Evolutionary conservation across 345 rosid genomes (phyloP).

Genomic region (Salix viminalis): DNA sequence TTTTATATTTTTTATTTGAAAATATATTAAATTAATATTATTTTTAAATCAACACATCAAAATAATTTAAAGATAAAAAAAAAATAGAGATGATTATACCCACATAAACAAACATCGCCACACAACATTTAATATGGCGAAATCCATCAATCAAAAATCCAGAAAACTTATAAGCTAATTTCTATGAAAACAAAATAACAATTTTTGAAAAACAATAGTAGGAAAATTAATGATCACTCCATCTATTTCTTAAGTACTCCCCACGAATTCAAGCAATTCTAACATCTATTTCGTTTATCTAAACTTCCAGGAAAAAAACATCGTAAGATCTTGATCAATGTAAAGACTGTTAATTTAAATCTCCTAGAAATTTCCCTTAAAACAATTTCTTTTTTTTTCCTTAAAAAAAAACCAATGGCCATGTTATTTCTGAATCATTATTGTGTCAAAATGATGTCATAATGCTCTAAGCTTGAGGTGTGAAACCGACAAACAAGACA

Average conservation of each 20-base stretch:
- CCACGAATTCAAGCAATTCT: not conserved
- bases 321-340: not conserved
- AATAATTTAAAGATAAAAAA: no score
- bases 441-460: constrained; percentile 26
- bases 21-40: no score
- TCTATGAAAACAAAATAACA: not conserved
- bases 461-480: constrained; percentile 29
- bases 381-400: no score
- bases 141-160: no score
- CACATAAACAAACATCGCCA: no score
- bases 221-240: not conserved
- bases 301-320: not conserved
- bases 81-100: no score
- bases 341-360: not conserved
- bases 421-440: constrained; percentile 1
- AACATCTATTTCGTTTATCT: not conserved
- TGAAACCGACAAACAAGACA: constrained; percentile 25
- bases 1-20: no score
- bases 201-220: not conserved
- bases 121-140: no score
- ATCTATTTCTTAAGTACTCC: not conserved
- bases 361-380: no score
- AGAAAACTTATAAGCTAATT: no score
- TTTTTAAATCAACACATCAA: no score
- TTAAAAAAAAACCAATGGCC: not conserved